Percentiles rank a stretch among this genome's conserved stretches.
phyloP scores from a whole-genome alignment of 306 rosid species.

The Mucuna pruriens region DNA sequence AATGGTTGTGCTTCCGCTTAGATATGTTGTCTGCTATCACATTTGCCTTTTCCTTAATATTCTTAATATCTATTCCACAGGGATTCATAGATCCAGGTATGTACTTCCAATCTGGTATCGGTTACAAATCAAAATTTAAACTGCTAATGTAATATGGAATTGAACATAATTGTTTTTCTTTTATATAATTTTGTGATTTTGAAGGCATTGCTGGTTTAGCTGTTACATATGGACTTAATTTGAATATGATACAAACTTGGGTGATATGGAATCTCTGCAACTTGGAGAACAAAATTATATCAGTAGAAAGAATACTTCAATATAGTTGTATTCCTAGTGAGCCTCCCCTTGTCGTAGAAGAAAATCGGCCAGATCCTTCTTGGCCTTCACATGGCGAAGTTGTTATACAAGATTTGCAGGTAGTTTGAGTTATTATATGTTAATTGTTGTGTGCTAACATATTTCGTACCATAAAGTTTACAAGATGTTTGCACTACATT shows the following conservation, averaged over 20 bases:
- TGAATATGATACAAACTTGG: constrained; percentile 69
- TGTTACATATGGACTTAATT: constrained; percentile 84
- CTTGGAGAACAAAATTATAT: constrained; percentile 81
- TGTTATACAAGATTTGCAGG: constrained; percentile 75
- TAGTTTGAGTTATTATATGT: constrained; percentile 23
- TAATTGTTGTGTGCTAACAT: background rate
- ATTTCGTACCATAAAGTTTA: background rate
- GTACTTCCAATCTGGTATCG: constrained; percentile 9
- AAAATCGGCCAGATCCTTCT: constrained; percentile 55
- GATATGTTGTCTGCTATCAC: constrained; percentile 74
- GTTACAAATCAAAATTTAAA: background rate
- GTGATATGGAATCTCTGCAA: constrained; percentile 74
- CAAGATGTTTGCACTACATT: constrained; percentile 1
- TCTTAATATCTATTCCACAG: constrained; percentile 72
- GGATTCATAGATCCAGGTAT: constrained; percentile 85
- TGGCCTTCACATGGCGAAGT: constrained; percentile 82
- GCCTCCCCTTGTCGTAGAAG: constrained; percentile 70
- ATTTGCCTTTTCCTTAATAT: constrained; percentile 69
- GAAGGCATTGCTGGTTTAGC: constrained; percentile 85
- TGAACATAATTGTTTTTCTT: constrained; percentile 10
- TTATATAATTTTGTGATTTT: background rate
- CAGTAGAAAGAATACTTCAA: constrained; percentile 85
- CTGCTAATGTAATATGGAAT: background rate
- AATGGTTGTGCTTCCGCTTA: constrained; percentile 82
- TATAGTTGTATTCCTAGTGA: constrained; percentile 68